phyloP scores from a whole-genome alignment of 257 asterid genomes.

The Linderniella brevidens region DNA sequence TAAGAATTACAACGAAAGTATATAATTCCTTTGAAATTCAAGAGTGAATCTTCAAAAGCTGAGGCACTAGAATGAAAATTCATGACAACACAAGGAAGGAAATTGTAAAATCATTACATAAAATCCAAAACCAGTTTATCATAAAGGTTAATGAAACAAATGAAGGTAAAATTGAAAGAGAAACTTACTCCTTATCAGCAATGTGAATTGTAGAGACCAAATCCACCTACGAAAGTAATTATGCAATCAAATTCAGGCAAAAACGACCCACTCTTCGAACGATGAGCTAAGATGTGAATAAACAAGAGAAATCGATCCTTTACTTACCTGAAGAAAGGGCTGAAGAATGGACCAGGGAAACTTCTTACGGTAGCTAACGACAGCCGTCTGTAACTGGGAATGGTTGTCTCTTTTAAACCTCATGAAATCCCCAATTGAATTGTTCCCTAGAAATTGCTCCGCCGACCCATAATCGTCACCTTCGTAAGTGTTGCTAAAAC shows the following conservation, averaged over 20 bases:
- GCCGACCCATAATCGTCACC: slow-evolving; percentile 18
- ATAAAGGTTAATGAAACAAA: not conserved
- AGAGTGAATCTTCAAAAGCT: no score
- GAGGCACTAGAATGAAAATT: no score
- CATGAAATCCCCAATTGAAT: slow-evolving; percentile 91
- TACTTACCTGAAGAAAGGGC: slow-evolving; percentile 63
- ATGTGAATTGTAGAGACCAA: slow-evolving; percentile 95
- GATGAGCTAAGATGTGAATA: not conserved
- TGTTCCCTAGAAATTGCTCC: slow-evolving; percentile 44
- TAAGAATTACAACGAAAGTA: no score
- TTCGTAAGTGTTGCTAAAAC: slow-evolving; percentile 20
- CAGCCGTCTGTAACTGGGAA: slow-evolving; percentile 82
- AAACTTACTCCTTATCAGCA: slow-evolving; percentile 90
- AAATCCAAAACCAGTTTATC: not conserved
- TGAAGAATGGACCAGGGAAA: slow-evolving; percentile 87
- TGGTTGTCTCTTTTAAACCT: slow-evolving; percentile 37
- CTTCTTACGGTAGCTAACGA: slow-evolving; percentile 69
- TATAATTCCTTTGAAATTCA: no score
- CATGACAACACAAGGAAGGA: no score
- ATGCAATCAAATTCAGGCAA: not conserved
- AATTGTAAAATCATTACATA: not conserved
- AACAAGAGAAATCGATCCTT: not conserved
- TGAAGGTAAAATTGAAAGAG: not conserved
- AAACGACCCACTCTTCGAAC: not conserved
- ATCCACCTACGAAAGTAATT: slow-evolving; percentile 47